A percentile compares a stretch with the other conserved stretches of the same genome.
phyloP scores from a whole-genome alignment of 345 rosid species.

The Barbarea vulgaris region DNA sequence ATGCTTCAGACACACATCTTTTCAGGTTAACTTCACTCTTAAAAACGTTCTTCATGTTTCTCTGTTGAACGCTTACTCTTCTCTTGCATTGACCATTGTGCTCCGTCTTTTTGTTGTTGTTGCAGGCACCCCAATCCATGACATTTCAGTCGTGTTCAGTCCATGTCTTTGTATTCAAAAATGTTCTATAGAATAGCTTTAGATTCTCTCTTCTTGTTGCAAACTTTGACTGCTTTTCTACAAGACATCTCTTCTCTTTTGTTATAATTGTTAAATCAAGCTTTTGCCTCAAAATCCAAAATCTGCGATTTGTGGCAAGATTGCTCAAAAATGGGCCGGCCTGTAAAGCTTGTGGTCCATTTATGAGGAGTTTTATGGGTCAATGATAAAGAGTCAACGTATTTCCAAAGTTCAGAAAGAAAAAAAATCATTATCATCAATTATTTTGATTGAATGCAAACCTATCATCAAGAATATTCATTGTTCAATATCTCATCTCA shows the following conservation, averaged over 20 bases:
- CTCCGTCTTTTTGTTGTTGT: background rate
- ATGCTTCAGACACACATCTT: conserved; percentile 61
- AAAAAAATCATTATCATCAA: background rate
- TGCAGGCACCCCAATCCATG: conserved; percentile 42
- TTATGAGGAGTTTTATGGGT: background rate
- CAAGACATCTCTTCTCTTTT: conserved; percentile 28
- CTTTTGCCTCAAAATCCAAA: conserved; percentile 13
- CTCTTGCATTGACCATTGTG: conserved; percentile 14
- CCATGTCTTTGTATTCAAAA: conserved; percentile 25
- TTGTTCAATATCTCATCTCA: too few relatives aligned
- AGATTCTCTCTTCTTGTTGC: conserved; percentile 28
- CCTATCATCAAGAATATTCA: too few relatives aligned
- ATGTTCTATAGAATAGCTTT: conserved; percentile 20
- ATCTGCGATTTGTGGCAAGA: background rate
- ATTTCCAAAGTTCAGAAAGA: background rate
- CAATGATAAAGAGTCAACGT: background rate
- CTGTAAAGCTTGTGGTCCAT: background rate
- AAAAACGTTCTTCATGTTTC: background rate
- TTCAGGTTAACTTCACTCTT: conserved; percentile 53
- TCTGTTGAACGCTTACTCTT: background rate
- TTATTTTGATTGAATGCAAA: background rate
- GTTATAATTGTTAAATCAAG: conserved; percentile 1
- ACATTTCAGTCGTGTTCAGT: conserved; percentile 6
- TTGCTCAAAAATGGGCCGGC: background rate
- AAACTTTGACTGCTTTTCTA: conserved; percentile 1